Evolutionary conservation across 2,329 filamentous ascomycete species (phyloP).

Genomic region (Penicillium sp.): DNA sequence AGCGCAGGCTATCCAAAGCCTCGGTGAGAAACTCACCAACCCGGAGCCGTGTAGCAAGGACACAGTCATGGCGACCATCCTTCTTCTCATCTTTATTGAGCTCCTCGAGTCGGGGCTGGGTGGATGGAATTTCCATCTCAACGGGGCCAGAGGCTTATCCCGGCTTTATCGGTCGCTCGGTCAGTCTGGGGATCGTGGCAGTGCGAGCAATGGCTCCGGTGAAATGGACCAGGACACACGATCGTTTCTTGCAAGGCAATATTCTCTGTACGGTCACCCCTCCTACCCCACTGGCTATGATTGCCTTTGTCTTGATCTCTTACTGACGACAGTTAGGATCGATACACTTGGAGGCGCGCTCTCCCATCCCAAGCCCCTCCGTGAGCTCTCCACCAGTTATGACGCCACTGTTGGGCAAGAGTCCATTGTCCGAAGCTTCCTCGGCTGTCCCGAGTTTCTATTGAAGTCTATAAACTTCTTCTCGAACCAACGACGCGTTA

Average conservation of each 20-base stretch:
- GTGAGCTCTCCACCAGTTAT: slow-evolving; percentile 21
- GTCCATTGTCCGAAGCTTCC: slow-evolving; percentile 38
- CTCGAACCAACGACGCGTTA: slow-evolving; percentile 31
- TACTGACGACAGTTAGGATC: slow-evolving; percentile 30
- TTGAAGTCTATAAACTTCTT: slow-evolving; percentile 34
- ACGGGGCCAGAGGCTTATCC: slow-evolving; percentile 14
- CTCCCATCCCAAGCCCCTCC: slow-evolving; percentile 33
- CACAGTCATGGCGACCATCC: slow-evolving; percentile 19
- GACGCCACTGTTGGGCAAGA: slow-evolving; percentile 28
- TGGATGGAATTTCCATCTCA: slow-evolving; percentile 25
- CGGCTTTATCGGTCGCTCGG: slow-evolving; percentile 18
- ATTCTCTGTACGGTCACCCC: slow-evolving; percentile 31
- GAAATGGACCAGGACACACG: slow-evolving; percentile 35
- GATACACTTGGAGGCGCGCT: slow-evolving; percentile 40
- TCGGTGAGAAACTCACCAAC: slow-evolving; percentile 18
- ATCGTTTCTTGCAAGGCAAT: slow-evolving; percentile 34
- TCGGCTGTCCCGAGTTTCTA: slow-evolving; percentile 41
- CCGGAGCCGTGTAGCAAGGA: slow-evolving; percentile 11
- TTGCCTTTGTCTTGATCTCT: not conserved
- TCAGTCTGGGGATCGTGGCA: not conserved
- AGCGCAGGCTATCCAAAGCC: slow-evolving; percentile 22
- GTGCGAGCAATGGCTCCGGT: slow-evolving; percentile 19
- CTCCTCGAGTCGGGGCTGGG: slow-evolving; percentile 26
- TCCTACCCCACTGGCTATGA: not conserved
- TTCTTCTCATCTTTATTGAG: slow-evolving; percentile 28